Percentiles rank a stretch among this genome's conserved stretches.
Conservation (phyloP, 2,329 filamentous ascomycete species). For the Claviceps sp. region DNA sequence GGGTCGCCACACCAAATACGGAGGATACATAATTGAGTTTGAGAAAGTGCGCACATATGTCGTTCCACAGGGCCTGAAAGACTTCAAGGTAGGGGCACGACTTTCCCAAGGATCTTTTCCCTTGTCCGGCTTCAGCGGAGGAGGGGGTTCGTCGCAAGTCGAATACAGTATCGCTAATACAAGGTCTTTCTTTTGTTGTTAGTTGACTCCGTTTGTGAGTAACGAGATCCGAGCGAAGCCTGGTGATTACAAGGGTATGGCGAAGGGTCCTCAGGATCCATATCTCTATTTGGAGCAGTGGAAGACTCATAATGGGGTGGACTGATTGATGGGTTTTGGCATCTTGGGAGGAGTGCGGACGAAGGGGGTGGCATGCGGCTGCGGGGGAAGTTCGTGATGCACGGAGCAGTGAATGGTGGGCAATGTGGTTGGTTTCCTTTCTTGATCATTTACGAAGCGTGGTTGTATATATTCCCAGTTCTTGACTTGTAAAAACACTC, state of each 20-base stretch:
- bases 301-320: constrained; percentile 54
- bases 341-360: neutral
- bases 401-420: neutral
- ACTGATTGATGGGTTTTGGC: constrained; percentile 22
- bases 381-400: neutral
- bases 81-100: constrained; percentile 49
- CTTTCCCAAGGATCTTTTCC: too few relatives aligned
- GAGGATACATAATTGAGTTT: constrained; percentile 75
- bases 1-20: constrained; percentile 72
- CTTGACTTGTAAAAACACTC: neutral
- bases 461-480: neutral
- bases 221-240: constrained; percentile 38
- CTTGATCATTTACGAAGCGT: neutral
- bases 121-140: too few relatives aligned
- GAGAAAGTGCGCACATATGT: constrained; percentile 83
- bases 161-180: constrained; percentile 8
- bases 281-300: constrained; percentile 49
- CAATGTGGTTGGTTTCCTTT: neutral
- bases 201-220: constrained; percentile 74
- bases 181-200: neutral
- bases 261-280: constrained; percentile 46
- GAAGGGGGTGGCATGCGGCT: neutral
- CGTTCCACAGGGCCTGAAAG: constrained; percentile 51
- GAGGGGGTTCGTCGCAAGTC: too few relatives aligned
- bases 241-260: constrained; percentile 40